Evolutionary conservation across 106 monocot species (phyloP), one percentile per base, ranked within the genome.

Genomic region (Acorus gramineus): DNA sequence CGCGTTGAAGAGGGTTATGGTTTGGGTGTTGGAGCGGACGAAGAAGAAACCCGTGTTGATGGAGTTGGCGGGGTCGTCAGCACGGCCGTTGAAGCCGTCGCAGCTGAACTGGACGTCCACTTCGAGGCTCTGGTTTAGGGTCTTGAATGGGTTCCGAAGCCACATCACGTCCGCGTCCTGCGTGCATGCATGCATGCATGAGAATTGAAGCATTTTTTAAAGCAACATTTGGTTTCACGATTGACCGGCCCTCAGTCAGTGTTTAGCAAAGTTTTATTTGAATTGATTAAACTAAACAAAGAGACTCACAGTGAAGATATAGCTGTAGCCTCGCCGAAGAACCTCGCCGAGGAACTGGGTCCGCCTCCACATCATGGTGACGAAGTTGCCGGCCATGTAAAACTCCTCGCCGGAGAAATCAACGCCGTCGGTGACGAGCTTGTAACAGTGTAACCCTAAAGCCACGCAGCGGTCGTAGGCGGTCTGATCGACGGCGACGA

Each of bases 291-390:
- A 28, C 1, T 28, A 28, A 28, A 28, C 28, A 28, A 28, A 0
- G 28, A 28, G 28, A 64, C 57, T 8, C 77, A 89, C 89, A 14
- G 89, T 89, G 68, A 82, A 89, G 6, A 85, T 55, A 73, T 85
- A 89, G 77, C 56, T 82, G 67, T 89, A 85, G 14, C 89, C 85
- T 47, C 65, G 79, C 67, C 49, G 68, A 53, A 85, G 79, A 7
- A 85, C 82, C 28, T 89, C 72, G 46, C 77, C 70, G 6, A 85
- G 85, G 45, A 89, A 73, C 54, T 7, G 70, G 11, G 79, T 85
- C 47, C 73, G 78, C 50, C 61, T 68, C 85, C 85, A 89, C 85
- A 82, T 82, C 82, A 89, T 74, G 48, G 69, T 66, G 53, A 71
- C 71, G 64, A 82, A 82, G 14, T 51, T 58, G 2, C 52, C 59